Evolutionary conservation across 176 grass and related monocot genomes (phyloP).

Genomic region (Cenchrus americanus): DNA sequence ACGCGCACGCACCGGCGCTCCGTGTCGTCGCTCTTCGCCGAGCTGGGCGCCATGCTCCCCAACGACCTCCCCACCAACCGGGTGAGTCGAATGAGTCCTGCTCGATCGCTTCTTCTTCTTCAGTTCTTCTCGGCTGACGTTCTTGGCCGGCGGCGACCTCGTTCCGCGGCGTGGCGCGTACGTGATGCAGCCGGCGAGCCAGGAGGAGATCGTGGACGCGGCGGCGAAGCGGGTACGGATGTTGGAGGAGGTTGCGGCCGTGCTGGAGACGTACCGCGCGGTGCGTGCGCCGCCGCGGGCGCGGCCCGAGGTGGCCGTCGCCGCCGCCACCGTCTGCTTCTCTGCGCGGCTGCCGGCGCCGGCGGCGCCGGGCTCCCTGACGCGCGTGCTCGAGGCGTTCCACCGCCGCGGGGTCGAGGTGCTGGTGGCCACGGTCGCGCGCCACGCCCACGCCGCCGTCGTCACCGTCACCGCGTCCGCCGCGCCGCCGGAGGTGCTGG

Average conservation of each 20-base stretch:
- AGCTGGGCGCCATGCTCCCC: conserved; percentile 34
- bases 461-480: conserved; percentile 41
- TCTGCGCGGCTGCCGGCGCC: conserved; percentile 17
- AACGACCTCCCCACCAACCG: background rate
- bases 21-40: background rate
- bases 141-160: background rate
- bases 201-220: conserved; percentile 35
- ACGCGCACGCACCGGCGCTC: background rate
- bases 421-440: conserved; percentile 30
- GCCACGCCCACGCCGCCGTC: background rate
- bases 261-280: conserved; percentile 43
- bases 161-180: no score
- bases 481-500: conserved; percentile 29
- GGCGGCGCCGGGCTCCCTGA: conserved; percentile 20
- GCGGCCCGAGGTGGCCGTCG: background rate
- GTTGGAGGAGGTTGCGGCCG: conserved; percentile 38
- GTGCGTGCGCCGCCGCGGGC: background rate
- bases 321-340: conserved; percentile 29
- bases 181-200: background rate
- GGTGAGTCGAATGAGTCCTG: background rate
- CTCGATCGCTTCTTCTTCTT: no score
- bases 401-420: conserved; percentile 40
- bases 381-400: conserved; percentile 41
- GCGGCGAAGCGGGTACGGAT: conserved; percentile 31
- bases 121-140: background rate